Evolutionary conservation across 1,139 yeast genomes (phyloP).

Genomic region (Candida smagusa): DNA sequence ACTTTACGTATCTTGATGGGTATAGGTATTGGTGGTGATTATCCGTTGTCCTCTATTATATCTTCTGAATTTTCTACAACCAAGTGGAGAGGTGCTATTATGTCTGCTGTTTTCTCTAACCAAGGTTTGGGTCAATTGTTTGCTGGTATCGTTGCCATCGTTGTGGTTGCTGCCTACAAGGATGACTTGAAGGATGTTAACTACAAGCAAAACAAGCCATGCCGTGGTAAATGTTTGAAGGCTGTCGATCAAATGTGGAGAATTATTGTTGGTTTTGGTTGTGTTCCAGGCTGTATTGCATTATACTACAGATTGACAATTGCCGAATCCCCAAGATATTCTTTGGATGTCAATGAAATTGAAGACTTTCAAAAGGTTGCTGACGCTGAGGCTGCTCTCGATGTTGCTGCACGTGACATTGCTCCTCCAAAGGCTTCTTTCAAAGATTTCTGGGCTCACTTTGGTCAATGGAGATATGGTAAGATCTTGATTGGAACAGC

Average conservation of each 20-base stretch:
- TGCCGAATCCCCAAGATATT: slow-evolving; percentile 90
- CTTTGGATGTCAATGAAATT: slow-evolving; percentile 66
- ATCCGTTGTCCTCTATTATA: slow-evolving; percentile 92
- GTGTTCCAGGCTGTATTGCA: slow-evolving; percentile 81
- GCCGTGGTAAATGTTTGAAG: slow-evolving; percentile 62
- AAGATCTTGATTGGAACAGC: slow-evolving; percentile 90
- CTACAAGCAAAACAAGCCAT: slow-evolving; percentile 40
- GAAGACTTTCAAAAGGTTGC: slow-evolving; percentile 59
- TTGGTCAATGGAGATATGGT: slow-evolving; percentile 85
- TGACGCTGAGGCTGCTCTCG: slow-evolving; percentile 49
- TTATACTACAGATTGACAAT: slow-evolving; percentile 87
- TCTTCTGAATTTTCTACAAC: slow-evolving; percentile 88
- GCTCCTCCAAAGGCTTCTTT: slow-evolving; percentile 59
- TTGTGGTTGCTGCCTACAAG: slow-evolving; percentile 72
- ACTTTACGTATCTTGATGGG: slow-evolving; percentile 83
- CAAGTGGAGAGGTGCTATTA: slow-evolving; percentile 94
- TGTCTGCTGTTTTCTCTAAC: slow-evolving; percentile 91
- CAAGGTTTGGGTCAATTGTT: slow-evolving; percentile 90
- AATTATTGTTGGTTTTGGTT: slow-evolving; percentile 80
- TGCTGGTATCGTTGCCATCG: slow-evolving; percentile 79
- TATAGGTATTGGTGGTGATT: slow-evolving; percentile 99
- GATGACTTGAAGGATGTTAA: slow-evolving; percentile 49
- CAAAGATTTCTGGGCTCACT: slow-evolving; percentile 64
- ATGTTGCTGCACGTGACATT: slow-evolving; percentile 42
- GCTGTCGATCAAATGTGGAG: slow-evolving; percentile 96